Evolutionary conservation across 2,329 filamentous ascomycete species (phyloP).

Genomic region (Claviceps purpurea): DNA sequence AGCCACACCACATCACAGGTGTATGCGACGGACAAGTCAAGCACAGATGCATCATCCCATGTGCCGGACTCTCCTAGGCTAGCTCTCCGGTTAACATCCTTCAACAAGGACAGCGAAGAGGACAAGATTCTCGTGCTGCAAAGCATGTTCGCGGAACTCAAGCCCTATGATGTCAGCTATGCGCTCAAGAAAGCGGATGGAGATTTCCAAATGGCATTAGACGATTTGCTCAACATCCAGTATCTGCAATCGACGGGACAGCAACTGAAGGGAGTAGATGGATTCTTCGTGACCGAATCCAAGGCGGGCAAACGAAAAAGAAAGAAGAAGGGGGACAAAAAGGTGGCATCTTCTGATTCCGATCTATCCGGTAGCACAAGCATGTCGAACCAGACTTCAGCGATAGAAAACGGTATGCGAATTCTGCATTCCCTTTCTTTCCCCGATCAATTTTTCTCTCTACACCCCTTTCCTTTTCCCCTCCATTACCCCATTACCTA

Average conservation of each 20-base stretch:
- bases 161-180: conserved; percentile 49
- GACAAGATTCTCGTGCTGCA: conserved; percentile 51
- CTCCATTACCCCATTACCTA: not conserved
- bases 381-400: conserved; percentile 7
- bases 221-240: conserved; percentile 67
- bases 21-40: conserved; percentile 13
- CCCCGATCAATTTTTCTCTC: not conserved
- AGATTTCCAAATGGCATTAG: conserved; percentile 57
- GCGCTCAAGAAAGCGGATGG: conserved; percentile 54
- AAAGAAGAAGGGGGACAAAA: conserved; percentile 23
- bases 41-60: conserved; percentile 15
- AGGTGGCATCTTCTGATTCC: conserved; percentile 9
- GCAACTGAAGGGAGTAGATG: conserved; percentile 65
- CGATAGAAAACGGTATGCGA: not conserved
- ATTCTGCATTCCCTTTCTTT: not conserved
- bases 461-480: too few relatives aligned
- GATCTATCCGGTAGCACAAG: conserved; percentile 9
- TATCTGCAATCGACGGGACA: conserved; percentile 58
- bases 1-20: conserved; percentile 16
- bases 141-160: conserved; percentile 59
- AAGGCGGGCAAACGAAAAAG: conserved; percentile 21
- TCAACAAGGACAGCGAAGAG: conserved; percentile 33
- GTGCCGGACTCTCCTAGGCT: conserved; percentile 11
- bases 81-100: conserved; percentile 18
- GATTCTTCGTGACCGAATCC: conserved; percentile 49